Base-by-base conservation (phyloP, 2,329 filamentous ascomycete genomes). In the Fusarium nodosum region DNA sequence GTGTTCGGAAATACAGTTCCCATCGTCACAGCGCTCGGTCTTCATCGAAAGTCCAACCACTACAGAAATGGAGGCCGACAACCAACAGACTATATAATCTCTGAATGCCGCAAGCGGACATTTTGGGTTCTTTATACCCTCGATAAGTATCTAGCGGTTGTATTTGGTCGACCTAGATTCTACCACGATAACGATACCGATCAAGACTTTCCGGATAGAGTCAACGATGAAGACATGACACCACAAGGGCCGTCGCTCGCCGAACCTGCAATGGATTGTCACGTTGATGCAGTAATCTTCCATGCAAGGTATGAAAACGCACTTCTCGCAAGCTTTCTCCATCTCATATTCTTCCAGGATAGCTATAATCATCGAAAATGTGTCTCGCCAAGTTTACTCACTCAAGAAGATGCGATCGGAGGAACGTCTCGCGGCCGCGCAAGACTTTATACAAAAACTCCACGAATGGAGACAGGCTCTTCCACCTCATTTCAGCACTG, bases 121-220 rank as follows among this genome's bases (percentile, higher is more conserved):
- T 90, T 91, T 52, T 90, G 88, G 88, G 84, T 84, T 5, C 84
- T 86, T 0, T 91, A 90, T 70, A 86, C 85, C 1, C 77, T 90
- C 2, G 88, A 91, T 69, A 87, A 87, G 39, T 90, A 90, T 58
- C 78, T 91, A 2, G 86, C 87, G 26, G 86, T 89, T n/a, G 86
- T 89, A 20, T 84, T 90, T 31, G 88, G 88, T 0, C 81, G 88
- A 8, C 88, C 88, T 1, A 77, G 86, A 10, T 82, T 88, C 16
- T 86, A 89, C 28, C 87, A 88, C 50, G 88, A 90, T 45, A 86
- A 89, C 34, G 87, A 90, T 52, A 87, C 89, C 48, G 88, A 90
- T 54, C 88, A 90, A 60, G 83, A 85, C 4, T 80, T 87, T n/a
- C 88, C 88, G 0, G 82, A 82, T 18, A 70, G 79, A 2, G 81